Base-by-base conservation (phyloP, 2,329 filamentous ascomycete genomes). In the Fragosphaeria purpurea region DNA sequence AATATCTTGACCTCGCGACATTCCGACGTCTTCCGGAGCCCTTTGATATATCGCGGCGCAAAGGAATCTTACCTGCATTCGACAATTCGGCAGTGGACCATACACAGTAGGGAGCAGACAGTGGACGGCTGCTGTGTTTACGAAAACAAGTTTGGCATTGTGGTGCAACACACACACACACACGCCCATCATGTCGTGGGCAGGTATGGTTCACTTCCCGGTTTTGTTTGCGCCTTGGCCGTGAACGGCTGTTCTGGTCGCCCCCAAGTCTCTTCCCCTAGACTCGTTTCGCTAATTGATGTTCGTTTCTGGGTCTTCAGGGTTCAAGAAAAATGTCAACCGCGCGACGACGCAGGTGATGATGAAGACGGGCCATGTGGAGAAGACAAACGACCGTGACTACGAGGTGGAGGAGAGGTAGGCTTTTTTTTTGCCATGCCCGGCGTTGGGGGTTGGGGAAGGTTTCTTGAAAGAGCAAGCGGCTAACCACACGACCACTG, bases 291-390 rank as follows among this genome's bases (percentile, higher is more conserved):
- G n/a, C n/a, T n/a, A n/a, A n/a, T n/a, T n/a, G n/a, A n/a, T n/a
- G n/a, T n/a, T n/a, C n/a, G n/a, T n/a, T n/a, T n/a, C n/a, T 31
- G 39, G 47, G 32, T 38, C 10, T 32, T 1, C 39, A 86, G 85
- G 85, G 58, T 91, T 89, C 74, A 89, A 93, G 75, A 95, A 95
- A 70, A 94, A 94, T 82, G 90, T 97, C 75, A 91, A 93, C 76
- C 88, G 93, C 74, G 91, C 91, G 62, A 96, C 91, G 70, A 98
- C 94, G 72, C 90, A 96, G 83, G 91, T 97, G 56, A 96, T 98
- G 88, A 97, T 98, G 91, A 98, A 98, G 79, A 95, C 90, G 52
- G 88, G 93, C 54, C 93, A 97, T 74, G 94, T 98, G 61, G 93
- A 98, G 71, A 91, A 93, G 73, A 98, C 93, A 32, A 96, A 91